These are phyloP conservation scores for Tarenaya hassleriana DNA, from an alignment of 345 rosid species.

Conservation along the genomic window DNA sequence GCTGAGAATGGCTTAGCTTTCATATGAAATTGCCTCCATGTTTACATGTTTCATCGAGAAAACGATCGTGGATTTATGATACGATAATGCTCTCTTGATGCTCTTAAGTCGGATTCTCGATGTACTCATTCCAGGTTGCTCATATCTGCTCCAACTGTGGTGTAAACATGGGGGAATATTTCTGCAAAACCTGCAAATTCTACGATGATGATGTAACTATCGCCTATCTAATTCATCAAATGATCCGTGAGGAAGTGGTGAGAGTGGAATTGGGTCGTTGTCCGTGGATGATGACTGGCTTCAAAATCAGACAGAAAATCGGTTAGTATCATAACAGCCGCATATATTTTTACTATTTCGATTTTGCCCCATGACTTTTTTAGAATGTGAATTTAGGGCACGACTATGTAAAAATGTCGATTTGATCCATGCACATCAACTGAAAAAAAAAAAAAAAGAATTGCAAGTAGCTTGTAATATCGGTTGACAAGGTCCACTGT, in stretches of 20 bases:
- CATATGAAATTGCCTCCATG: conserved; percentile 15
- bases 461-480: too few species aligned
- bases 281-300: conserved; percentile 8
- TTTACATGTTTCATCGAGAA: too few species aligned
- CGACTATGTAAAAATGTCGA: neutral
- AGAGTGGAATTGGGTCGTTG: too few species aligned
- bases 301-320: conserved; percentile 6
- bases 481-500: too few species aligned
- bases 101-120: too few species aligned
- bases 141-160: conserved; percentile 91
- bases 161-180: conserved; percentile 96
- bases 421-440: too few species aligned
- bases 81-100: too few species aligned
- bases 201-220: conserved; percentile 78
- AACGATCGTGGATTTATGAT: too few species aligned
- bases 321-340: neutral
- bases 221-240: too few species aligned
- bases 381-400: neutral
- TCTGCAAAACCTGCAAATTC: conserved; percentile 85
- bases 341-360: neutral
- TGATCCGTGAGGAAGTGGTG: conserved; percentile 19
- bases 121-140: conserved; percentile 41
- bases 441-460: too few species aligned
- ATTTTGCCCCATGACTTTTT: neutral
- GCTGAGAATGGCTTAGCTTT: neutral